phyloP scores from a whole-genome alignment of 805 yeast genomes.

The Pichia thaimueangensis region DNA sequence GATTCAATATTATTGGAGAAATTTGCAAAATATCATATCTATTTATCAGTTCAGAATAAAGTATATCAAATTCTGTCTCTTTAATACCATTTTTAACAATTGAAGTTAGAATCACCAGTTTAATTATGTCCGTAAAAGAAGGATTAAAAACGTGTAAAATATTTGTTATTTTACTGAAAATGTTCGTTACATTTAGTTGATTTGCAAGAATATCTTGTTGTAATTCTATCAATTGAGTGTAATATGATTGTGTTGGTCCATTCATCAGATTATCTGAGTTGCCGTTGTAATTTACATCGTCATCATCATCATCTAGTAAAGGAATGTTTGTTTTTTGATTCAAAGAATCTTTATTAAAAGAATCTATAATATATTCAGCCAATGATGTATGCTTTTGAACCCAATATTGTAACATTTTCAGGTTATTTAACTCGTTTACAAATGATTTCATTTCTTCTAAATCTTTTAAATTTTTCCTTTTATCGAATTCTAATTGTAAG shows the following conservation, averaged over 20 bases:
- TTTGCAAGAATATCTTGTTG: slow-evolving; percentile 67
- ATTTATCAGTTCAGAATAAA: slow-evolving; percentile 52
- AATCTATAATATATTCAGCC: slow-evolving; percentile 57
- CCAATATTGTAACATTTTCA: slow-evolving; percentile 62
- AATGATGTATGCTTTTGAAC: slow-evolving; percentile 67
- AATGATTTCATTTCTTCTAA: slow-evolving; percentile 62
- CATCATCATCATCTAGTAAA: slow-evolving; percentile 9
- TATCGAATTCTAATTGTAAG: slow-evolving; percentile 63
- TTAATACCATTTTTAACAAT: slow-evolving; percentile 63
- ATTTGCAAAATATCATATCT: slow-evolving; percentile 55
- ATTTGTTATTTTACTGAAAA: slow-evolving; percentile 30
- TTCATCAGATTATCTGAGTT: neutral
- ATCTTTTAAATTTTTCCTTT: slow-evolving; percentile 48
- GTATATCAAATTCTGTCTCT: slow-evolving; percentile 50
- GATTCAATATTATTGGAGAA: slow-evolving; percentile 39
- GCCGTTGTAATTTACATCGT: neutral
- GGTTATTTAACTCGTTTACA: slow-evolving; percentile 59
- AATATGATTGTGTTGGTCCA: slow-evolving; percentile 17
- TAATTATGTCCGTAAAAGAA: slow-evolving; percentile 38
- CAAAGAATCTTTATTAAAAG: slow-evolving; percentile 18
- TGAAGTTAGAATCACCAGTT: slow-evolving; percentile 52
- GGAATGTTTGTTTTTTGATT: slow-evolving; percentile 18
- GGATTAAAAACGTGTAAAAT: slow-evolving; percentile 43
- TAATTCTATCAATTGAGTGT: slow-evolving; percentile 46
- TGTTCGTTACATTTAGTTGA: slow-evolving; percentile 30